Evolutionary conservation across 345 rosid genomes (phyloP).

Genomic region (Lenwebbia sp.): DNA sequence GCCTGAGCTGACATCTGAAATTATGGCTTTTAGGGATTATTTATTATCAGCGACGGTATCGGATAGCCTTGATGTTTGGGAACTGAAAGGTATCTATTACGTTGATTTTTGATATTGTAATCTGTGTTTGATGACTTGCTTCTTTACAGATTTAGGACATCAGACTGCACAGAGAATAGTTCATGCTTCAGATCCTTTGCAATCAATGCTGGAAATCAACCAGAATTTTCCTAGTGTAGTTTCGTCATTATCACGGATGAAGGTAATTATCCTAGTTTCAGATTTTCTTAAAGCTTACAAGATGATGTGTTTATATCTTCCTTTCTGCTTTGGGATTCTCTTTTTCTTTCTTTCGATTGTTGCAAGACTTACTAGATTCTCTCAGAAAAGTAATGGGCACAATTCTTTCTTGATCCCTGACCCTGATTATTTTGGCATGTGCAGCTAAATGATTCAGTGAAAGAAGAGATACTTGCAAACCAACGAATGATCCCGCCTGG

Average conservation of each 20-base stretch:
- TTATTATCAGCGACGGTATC: constrained; percentile 82
- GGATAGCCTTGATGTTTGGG: constrained; percentile 97
- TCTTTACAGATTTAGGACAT: constrained; percentile 83
- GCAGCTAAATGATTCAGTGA: constrained; percentile 82
- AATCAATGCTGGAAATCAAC: constrained; percentile 92
- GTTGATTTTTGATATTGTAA: background rate
- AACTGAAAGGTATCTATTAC: constrained; percentile 64
- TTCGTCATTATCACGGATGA: constrained; percentile 94
- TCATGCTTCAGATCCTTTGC: constrained; percentile 90
- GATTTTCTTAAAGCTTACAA: background rate
- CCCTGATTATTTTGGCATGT: constrained; percentile 5
- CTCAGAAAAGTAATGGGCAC: background rate
- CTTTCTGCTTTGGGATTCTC: background rate
- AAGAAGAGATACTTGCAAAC: constrained; percentile 88
- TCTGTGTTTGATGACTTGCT: constrained; percentile 1
- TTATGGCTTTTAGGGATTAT: constrained; percentile 90
- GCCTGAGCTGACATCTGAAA: constrained; percentile 82
- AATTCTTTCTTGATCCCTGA: background rate
- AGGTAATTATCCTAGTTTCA: constrained; percentile 32
- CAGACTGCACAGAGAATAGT: constrained; percentile 98
- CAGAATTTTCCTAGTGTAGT: constrained; percentile 96
- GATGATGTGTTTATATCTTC: background rate
- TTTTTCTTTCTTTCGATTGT: background rate
- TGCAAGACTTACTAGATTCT: background rate
- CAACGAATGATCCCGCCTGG: constrained; percentile 97